Base-by-base conservation (phyloP, 495 filamentous ascomycete genomes). In the Stereocaulon alpinum region DNA sequence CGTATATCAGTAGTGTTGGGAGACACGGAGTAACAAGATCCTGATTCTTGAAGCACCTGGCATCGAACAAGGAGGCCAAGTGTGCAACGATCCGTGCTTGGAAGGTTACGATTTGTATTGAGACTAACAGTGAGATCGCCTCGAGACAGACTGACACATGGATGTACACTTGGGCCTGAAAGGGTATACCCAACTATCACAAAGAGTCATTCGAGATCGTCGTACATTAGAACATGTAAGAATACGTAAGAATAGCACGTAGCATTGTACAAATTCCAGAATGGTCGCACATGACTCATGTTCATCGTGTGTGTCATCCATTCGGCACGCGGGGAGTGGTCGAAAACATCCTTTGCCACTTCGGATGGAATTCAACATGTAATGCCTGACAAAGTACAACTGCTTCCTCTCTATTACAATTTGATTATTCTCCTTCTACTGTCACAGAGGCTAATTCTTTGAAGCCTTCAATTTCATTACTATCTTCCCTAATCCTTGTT, bases 391-490 rank as follows among this genome's bases (percentile, higher is more conserved):
- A 11, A 10, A 17, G 14, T 15, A 47, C 48, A 22, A 20, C 50
- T 40, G 56, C 59, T 53, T 10, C 2, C 29, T n/a, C 3, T 2
- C 6, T 2, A 50, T 11, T 17, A 2, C 34, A 43, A 40, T 22
- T 24, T 4, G 9, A 18, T 30, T 37, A 27, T 52, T 10, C n/a
- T 59, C 24, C 48, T 43, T 14, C 3, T 3, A 43, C 40, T 37
- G 50, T 30, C 20, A 58, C 18, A 47, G 54, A 47, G 40, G 54
- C 57, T 61, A 42, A 3, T 61, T 55, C 55, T 50, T 55, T 53
- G 43, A 62, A 60, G 30, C 29, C 47, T 53, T 22, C 29, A 15
- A 6, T 54, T 57, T 34, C 37, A 18, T 49, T 62, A 14, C n/a
- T 1, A 22, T 24, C 17, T 1, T 18, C 3, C 27, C 12, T 22